These are phyloP conservation scores for Ascochyta pisi DNA, from an alignment of 2,329 filamentous ascomycete genomes.

Conservation along the genomic window DNA sequence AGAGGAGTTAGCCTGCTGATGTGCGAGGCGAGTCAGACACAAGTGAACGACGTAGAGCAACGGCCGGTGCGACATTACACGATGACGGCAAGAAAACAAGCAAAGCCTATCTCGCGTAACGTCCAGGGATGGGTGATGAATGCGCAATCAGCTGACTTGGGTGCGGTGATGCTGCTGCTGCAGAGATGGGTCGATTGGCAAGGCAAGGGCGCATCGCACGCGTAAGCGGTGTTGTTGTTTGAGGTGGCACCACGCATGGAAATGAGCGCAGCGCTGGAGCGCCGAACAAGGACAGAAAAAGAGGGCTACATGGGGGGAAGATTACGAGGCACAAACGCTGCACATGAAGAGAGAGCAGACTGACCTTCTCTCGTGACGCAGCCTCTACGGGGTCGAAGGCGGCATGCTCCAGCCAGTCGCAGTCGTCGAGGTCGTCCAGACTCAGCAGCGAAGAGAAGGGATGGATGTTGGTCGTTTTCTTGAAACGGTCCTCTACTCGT, in stretches of 20 bases:
- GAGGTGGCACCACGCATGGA: conserved; percentile 21
- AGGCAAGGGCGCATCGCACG: conserved; percentile 14
- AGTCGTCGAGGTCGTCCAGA: conserved; percentile 68
- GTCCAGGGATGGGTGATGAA: background rate
- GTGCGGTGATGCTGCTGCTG: conserved; percentile 4
- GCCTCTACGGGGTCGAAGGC: conserved; percentile 66
- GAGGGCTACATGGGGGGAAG: too few species aligned
- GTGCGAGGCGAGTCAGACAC: background rate
- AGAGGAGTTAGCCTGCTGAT: conserved; percentile 3
- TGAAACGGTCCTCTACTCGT: conserved; percentile 36
- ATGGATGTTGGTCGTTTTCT: conserved; percentile 64
- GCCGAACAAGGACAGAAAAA: background rate
- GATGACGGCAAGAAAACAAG: background rate
- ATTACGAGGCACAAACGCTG: background rate
- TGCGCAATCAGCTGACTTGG: background rate
- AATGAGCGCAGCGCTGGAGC: conserved; percentile 17
- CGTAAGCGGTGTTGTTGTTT: conserved; percentile 12
- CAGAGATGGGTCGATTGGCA: conserved; percentile 10
- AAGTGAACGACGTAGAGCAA: background rate
- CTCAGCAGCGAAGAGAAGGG: conserved; percentile 78
- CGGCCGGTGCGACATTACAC: background rate
- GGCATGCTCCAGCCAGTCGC: conserved; percentile 63
- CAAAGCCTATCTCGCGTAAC: conserved; percentile 5
- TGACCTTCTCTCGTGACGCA: conserved; percentile 66
- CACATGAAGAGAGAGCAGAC: conserved; percentile 17